Evolutionary conservation across 257 asterid genomes (phyloP), one percentile per base, ranked within the genome.

Genomic region (Scutellaria baicalensis): DNA sequence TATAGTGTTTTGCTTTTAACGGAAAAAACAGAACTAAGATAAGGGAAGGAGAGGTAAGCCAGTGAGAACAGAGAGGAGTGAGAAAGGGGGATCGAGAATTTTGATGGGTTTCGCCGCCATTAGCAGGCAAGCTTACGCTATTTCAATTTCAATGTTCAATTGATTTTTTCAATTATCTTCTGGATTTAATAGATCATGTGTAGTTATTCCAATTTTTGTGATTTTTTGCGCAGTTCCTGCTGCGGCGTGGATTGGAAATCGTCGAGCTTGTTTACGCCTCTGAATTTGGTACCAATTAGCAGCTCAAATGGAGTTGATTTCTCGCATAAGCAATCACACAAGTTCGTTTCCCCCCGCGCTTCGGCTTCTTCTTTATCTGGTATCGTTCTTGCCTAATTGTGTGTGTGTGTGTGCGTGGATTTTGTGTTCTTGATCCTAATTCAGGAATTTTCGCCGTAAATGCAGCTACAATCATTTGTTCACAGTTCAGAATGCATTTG

Each of bases 41-140:
- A 80, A 80, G 79, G 70, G 70, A 68, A 8, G 21, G 64, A 23
- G 51, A 33, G 68, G 68, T 55, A 62, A 68, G 68, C 71, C 74
- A 42, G 71, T 13, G 39, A 69, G 47, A 13, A 27, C 33, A 2
- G 33, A 27, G 33, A 52, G 7, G 13, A 13, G 23, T 17, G 27
- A 36, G 33, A 12, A 9, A 33, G 54, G 44, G 31, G 50, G 58
- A 64, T 69, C 66, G 9, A 50, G 13, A 49, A 51, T 57, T 31
- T 47, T 33, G 44, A 88, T 86, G 91, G 85, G 65, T 47, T 79
- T 80, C 75, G 75, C 89, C 79, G 60, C 85, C 61, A 68, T 78
- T 31, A 56, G 77, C 77, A 79, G 89, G 95, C 38, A 71, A 54
- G 69, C 36, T 59, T 62, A 33, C 59, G 54, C 33, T 33, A 55